Percentiles rank a stretch among this genome's conserved stretches.
phyloP scores from a whole-genome alignment of 768 basidiomycete genomes.

The Austroboletus eburneus region DNA sequence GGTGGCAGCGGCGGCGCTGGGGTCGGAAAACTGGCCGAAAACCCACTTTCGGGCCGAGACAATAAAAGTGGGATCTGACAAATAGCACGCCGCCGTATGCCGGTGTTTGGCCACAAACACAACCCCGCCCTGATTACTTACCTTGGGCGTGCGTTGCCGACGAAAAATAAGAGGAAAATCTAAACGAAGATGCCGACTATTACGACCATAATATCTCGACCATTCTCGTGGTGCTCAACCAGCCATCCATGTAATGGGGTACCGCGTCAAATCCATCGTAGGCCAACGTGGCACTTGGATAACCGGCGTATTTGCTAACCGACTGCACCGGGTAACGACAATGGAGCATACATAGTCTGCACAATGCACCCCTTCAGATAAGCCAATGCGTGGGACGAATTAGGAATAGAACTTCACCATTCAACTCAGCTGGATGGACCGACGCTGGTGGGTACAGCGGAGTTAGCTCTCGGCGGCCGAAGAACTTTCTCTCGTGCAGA shows the following conservation, averaged over 20 bases:
- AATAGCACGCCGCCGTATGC: slow-evolving; percentile 26
- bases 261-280: background rate
- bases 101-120: slow-evolving; percentile 32
- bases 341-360: background rate
- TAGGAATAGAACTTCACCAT: slow-evolving; percentile 5
- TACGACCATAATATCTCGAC: slow-evolving; percentile 7
- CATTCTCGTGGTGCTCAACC: background rate
- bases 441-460: background rate
- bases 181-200: slow-evolving; percentile 11
- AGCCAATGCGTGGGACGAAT: background rate
- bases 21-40: slow-evolving; percentile 63
- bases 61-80: slow-evolving; percentile 31
- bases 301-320: no score
- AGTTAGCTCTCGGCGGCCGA: background rate
- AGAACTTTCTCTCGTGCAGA: background rate
- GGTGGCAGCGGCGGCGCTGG: slow-evolving; percentile 54
- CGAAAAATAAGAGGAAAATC: slow-evolving; percentile 6
- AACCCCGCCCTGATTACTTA: slow-evolving; percentile 25
- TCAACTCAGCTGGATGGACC: background rate
- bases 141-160: slow-evolving; percentile 14
- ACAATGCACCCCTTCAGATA: slow-evolving; percentile 1
- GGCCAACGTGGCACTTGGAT: slow-evolving; percentile 1
- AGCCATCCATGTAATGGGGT: background rate
- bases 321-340: no score
- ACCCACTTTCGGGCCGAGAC: slow-evolving; percentile 52